Evolutionary conservation across 306 rosid species (phyloP), one percentile per base, ranked within the genome.

Genomic region (Argentina anserina): DNA sequence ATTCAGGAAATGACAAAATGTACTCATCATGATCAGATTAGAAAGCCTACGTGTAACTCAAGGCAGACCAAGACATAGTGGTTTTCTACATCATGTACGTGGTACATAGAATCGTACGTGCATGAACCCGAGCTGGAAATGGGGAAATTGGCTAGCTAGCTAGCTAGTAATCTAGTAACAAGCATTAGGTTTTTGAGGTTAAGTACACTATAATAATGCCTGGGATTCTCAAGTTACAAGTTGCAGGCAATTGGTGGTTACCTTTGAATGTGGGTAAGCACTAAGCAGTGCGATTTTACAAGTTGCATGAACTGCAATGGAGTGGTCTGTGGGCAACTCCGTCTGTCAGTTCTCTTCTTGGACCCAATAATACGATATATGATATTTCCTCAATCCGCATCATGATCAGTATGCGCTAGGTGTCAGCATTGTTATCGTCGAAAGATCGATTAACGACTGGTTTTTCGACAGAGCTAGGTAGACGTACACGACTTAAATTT

Each of bases 1-100:
- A 62, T 40, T 62, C 67, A 62, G 67, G 43, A 62, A 62, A 62
- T 62, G 67, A 62, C 28, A 34, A 60, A 62, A 62, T 28, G 26
- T 62, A 62, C 43, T 23, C n/a, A n/a, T n/a, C n/a, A n/a, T n/a
- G n/a, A n/a, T n/a, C n/a, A n/a, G n/a, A n/a, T n/a, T n/a, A n/a
- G n/a, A n/a, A n/a, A n/a, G 45, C 43, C 67, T 62, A 14, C 42
- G 25, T 61, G 66, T 33, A 25, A 61, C 42, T 31, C 25, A 62
- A 62, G 67, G 43, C 6, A 61, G 4, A 8, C 43, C 26, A 15
- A 62, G 5, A 33, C 43, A 33, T 34, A 34, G 28, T 34, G 67
- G 67, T 62, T 62, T 62, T 9, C 67, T 62, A 34, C 67, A 20
- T 34, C 67, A 62, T 17, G 26, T n/a, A 18, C 9, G n/a, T 59